These are phyloP conservation scores for Scytalidium lignicola DNA, from an alignment of 2,329 filamentous ascomycete species.

Conservation along the genomic window DNA sequence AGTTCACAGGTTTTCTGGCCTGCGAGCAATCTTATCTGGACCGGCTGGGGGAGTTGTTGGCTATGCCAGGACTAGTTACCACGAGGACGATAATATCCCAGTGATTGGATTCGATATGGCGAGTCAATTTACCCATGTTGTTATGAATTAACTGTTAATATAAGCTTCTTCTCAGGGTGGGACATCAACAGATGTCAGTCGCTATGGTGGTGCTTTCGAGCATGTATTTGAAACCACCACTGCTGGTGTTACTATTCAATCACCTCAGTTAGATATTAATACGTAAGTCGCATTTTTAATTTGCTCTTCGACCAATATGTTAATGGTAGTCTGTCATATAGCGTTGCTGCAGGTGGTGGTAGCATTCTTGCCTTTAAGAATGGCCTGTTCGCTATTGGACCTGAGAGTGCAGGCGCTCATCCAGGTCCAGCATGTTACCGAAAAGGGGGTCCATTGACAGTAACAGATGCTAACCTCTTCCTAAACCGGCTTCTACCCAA, in stretches of 20 bases:
- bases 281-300: no score
- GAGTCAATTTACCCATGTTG: no score
- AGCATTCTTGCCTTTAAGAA: slow-evolving; percentile 59
- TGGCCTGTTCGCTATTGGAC: slow-evolving; percentile 64
- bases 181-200: slow-evolving; percentile 62
- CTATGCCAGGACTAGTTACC: slow-evolving; percentile 61
- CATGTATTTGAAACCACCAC: slow-evolving; percentile 74
- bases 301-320: no score
- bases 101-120: slow-evolving; percentile 71
- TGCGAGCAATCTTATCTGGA: slow-evolving; percentile 59
- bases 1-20: slow-evolving; percentile 56
- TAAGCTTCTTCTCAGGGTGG: no score
- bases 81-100: slow-evolving; percentile 54
- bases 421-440: slow-evolving; percentile 86
- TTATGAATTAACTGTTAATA: no score
- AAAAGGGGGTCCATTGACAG: slow-evolving; percentile 80
- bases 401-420: slow-evolving; percentile 63
- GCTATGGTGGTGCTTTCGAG: slow-evolving; percentile 61
- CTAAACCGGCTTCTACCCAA: slow-evolving; percentile 78
- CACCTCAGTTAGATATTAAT: slow-evolving; percentile 75
- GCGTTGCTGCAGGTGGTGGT: slow-evolving; percentile 32
- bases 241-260: slow-evolving; percentile 71
- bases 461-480: slow-evolving; percentile 85
- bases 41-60: slow-evolving; percentile 65
- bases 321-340: no score